Conservation (phyloP, 1,284 basidiomycete species). For the Laetiporus sulphureus region DNA sequence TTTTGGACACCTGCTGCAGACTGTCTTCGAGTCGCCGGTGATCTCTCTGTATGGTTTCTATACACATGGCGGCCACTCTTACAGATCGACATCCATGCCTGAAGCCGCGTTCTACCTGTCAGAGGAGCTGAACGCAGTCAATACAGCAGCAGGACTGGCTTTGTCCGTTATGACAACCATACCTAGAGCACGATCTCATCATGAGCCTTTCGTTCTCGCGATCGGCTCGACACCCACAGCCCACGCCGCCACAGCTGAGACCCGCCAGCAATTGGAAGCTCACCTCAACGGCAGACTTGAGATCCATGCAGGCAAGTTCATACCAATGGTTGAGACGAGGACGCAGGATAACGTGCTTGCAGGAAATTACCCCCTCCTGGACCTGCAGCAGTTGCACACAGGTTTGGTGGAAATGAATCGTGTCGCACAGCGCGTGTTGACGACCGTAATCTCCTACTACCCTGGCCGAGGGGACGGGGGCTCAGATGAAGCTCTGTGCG, state of each 20-base stretch:
- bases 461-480: conserved; percentile 56
- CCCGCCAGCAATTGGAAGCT: conserved; percentile 38
- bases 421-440: conserved; percentile 65
- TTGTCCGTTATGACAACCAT: conserved; percentile 37
- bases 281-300: conserved; percentile 57
- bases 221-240: conserved; percentile 87
- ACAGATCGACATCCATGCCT: conserved; percentile 58
- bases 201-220: conserved; percentile 59
- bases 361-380: conserved; percentile 82
- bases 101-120: conserved; percentile 63
- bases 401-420: conserved; percentile 47
- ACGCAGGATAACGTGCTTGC: conserved; percentile 1
- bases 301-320: conserved; percentile 60
- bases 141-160: conserved; percentile 58
- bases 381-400: conserved; percentile 80
- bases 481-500: conserved; percentile 70
- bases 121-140: conserved; percentile 68
- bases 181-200: conserved; percentile 24
- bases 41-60: conserved; percentile 80
- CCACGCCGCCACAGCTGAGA: conserved; percentile 59
- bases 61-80: conserved; percentile 73
- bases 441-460: conserved; percentile 75
- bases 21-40: conserved; percentile 43
- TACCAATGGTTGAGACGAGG: neutral
- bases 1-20: conserved; percentile 51